Evolutionary conservation across 768 basidiomycete species (phyloP), one percentile per base, ranked within the genome.

Genomic region (Kwoniella pini): DNA sequence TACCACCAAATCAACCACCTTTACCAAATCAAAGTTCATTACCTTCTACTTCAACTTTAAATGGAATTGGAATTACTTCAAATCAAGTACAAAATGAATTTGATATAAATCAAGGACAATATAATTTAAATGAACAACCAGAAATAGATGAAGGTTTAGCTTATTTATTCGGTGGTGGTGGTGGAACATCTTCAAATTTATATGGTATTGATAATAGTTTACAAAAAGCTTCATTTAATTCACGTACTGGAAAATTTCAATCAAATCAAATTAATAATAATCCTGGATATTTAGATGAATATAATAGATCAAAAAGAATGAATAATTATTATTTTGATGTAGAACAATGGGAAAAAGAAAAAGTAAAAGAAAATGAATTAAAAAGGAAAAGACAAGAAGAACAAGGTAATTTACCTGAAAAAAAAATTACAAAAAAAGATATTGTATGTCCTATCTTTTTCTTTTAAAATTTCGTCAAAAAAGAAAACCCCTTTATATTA

Each of bases 281-380:
- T 15, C 65, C 70, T 2, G 77, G 72, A 42, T 71, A 76, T 63
- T 46, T 78, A 26, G 70, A 71, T 44, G 75, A 76, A 49, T 74
- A 73, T 30, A 75, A 74, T 46, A 42, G 75, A 19, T 64, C 68
- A 19, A 75, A 72, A 59, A 43, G 77, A 44, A 75, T 76, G 69
- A 71, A 69, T 27, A 71, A 50, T 31, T 68, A 70, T 38, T 78
- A 72, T 58, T 78, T 78, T 49, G 77, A 78, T 65, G 71, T 74
- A n/a, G 69, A 74, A 5, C 69, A 63, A 19, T 78, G 77, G 77
- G 77, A 78, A 52, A 53, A 60, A 56, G 52, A 72, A 59, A 72
- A 56, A 54, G 64, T 52, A n/a, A 63, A 38, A 56, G 65, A 65
- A 50, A 65, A 67, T 61, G 69, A 59, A n/a, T n/a, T n/a, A 26